Evolutionary conservation across 805 yeast genomes (phyloP), one percentile per base, ranked within the genome.

Genomic region (Pichia californica): DNA sequence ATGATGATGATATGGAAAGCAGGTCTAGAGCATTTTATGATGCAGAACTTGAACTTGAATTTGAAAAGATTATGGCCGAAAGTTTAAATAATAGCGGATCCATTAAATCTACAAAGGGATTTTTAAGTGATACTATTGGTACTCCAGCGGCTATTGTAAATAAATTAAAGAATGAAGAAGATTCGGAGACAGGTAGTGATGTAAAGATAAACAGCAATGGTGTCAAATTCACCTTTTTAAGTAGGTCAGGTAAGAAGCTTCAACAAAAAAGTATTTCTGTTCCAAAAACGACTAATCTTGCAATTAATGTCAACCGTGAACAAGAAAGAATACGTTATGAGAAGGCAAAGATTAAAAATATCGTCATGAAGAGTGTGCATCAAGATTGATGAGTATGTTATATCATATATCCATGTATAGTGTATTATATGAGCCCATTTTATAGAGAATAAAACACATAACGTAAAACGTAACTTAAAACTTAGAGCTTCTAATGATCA

Each of bases 201-300:
- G 38, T 26, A 11, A 20, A 10, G 9, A 21, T 4, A 4, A 30
- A 15, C 16, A 25, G 11, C 14, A 23, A 27, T 5, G 34, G 31
- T 1, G 36, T 41, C 5, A 48, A 38, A 13, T 81, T 81, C 56
- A 73, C 76, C 4, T 68, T 83, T 43, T 58, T 83, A 41, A 73
- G 82, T 8, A 77, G 70, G 50, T 61, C 69, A 23, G 83, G 81
- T 18, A 73, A 71, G 52, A 70, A 65, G 47, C 60, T 68, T 3
- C 59, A 63, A 31, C 62, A 75, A 1, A 70, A 70, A 39, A 68
- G 64, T 28, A 55, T 83, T 21, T 59, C 56, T 5, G 59, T 84
- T 29, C 88, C 88, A 0, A 61, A 69, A 1, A 67, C 76, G 46
- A 71, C 73, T 21, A 72, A 67, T 43, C 73, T 83, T 56, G 82